phyloP scores from a whole-genome alignment of 768 basidiomycete genomes.

The Kwoniella botswanensis region DNA sequence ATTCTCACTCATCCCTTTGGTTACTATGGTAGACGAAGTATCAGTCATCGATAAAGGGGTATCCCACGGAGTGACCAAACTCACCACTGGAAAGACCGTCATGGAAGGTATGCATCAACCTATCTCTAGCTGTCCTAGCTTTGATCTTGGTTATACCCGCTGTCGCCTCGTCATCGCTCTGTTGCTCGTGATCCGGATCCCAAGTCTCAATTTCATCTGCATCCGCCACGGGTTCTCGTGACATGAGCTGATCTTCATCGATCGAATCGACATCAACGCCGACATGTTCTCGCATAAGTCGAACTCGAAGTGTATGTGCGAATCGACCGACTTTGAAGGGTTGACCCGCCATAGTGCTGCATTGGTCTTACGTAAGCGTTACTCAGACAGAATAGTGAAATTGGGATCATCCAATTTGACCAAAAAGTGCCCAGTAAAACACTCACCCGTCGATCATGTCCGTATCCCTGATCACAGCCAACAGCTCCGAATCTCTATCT shows the following conservation, averaged over 20 bases:
- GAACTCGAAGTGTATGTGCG: slow-evolving; percentile 88
- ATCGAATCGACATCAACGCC: slow-evolving; percentile 92
- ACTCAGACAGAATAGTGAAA: no score
- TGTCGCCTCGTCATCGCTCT: slow-evolving; percentile 37
- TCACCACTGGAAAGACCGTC: slow-evolving; percentile 48
- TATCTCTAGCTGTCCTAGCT: slow-evolving; percentile 45
- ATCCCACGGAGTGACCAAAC: slow-evolving; percentile 23
- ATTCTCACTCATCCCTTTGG: slow-evolving; percentile 56
- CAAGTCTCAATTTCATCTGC: slow-evolving; percentile 67
- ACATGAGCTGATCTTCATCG: slow-evolving; percentile 73
- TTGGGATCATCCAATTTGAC: background rate
- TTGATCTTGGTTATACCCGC: slow-evolving; percentile 54
- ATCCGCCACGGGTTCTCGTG: slow-evolving; percentile 63
- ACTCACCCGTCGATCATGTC: slow-evolving; percentile 91
- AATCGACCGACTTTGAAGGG: slow-evolving; percentile 96
- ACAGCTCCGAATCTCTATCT: slow-evolving; percentile 94
- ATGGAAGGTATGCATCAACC: slow-evolving; percentile 48
- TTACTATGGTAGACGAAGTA: slow-evolving; percentile 29
- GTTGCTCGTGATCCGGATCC: slow-evolving; percentile 76
- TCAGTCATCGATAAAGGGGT: background rate
- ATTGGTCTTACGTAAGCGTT: background rate
- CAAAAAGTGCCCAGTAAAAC: background rate
- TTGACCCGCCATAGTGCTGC: slow-evolving; percentile 87
- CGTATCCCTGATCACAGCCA: slow-evolving; percentile 90
- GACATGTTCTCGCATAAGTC: slow-evolving; percentile 95